Conservation (phyloP, 306 rosid species). For the Vigna angularis region DNA sequence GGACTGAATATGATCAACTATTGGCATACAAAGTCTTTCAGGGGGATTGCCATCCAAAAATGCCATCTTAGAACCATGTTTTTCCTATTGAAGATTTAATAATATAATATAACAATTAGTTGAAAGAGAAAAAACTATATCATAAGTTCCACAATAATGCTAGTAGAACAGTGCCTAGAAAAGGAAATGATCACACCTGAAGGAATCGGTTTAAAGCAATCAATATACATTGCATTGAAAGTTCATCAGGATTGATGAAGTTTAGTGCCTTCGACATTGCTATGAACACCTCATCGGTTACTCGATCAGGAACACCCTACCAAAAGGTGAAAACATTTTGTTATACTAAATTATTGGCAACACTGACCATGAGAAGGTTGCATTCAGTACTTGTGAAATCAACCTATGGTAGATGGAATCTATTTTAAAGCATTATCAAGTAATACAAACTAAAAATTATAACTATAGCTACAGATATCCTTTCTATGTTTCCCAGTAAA, state of each 20-base stretch:
- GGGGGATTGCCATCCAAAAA: constrained; percentile 98
- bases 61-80: constrained; percentile 99
- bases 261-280: constrained; percentile 99
- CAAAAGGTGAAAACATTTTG: constrained; percentile 38
- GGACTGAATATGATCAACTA: constrained; percentile 83
- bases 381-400: constrained; percentile 3
- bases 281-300: constrained; percentile 95
- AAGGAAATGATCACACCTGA: constrained; percentile 68
- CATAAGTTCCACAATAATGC: constrained; percentile 22
- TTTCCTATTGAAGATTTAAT: constrained; percentile 67
- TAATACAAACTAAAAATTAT: constrained; percentile 16
- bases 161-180: constrained; percentile 14
- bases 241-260: constrained; percentile 98
- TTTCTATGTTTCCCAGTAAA: constrained; percentile 36
- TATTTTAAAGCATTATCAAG: constrained; percentile 4
- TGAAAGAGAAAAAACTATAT: constrained; percentile 8
- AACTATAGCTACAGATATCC: constrained; percentile 26
- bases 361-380: constrained; percentile 10
- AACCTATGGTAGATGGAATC: constrained; percentile 10
- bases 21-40: constrained; percentile 94
- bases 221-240: constrained; percentile 98
- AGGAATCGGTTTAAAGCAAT: constrained; percentile 96
- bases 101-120: constrained; percentile 34
- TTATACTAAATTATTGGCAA: constrained; percentile 38
- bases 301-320: constrained; percentile 94